These are phyloP conservation scores for Craspedostauros australis DNA, from an alignment of 108 stramenopile species.

Conservation along the genomic window DNA sequence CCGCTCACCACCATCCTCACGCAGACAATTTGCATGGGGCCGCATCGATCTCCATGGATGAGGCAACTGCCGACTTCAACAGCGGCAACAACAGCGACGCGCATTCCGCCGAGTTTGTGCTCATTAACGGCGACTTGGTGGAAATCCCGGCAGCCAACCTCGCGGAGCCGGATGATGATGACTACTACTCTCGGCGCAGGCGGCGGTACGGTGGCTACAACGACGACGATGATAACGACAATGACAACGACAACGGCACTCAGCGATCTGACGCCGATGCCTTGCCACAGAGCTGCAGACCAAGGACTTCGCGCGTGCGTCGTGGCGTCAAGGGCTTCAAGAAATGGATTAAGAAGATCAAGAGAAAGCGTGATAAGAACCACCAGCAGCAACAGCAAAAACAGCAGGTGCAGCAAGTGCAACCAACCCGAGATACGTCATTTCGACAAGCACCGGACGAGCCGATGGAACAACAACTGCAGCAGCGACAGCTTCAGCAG, in stretches of 20 bases:
- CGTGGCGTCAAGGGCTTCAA: slow-evolving; percentile 12
- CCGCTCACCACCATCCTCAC: slow-evolving; percentile 2
- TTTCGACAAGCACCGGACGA: background rate
- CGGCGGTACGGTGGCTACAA: background rate
- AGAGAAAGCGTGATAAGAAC: slow-evolving; percentile 2
- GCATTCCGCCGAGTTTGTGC: slow-evolving; percentile 23
- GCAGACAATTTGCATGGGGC: background rate
- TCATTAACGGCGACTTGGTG: slow-evolving; percentile 46
- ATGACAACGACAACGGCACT: background rate
- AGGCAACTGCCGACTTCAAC: slow-evolving; percentile 1
- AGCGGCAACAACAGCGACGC: slow-evolving; percentile 12
- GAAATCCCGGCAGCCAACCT: slow-evolving; percentile 19
- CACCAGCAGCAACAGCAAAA: background rate
- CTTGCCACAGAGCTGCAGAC: background rate
- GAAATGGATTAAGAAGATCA: slow-evolving; percentile 25
- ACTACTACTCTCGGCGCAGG: background rate
- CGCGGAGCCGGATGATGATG: background rate
- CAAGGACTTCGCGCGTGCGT: slow-evolving; percentile 9
- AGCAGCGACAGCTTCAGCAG: background rate
- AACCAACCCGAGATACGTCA: background rate
- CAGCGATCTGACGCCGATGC: background rate
- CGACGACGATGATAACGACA: slow-evolving; percentile 3
- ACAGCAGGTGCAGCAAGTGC: background rate
- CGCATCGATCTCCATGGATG: background rate
- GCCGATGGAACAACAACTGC: background rate